Conservation (phyloP, 208 protist genomes). For the Wallacemonas collosoma region DNA sequence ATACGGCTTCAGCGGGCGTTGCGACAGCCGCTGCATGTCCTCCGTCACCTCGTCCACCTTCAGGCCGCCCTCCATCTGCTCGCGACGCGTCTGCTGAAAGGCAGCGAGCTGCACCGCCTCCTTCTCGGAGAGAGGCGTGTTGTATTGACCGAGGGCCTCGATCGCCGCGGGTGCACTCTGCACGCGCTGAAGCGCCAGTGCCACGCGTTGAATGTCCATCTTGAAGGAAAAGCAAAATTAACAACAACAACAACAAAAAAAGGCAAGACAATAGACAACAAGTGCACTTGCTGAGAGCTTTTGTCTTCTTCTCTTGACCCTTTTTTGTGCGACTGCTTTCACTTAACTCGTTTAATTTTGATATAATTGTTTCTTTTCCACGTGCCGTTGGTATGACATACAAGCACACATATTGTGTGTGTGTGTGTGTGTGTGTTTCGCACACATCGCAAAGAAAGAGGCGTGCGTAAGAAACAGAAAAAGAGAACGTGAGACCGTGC, state of each 20-base stretch:
- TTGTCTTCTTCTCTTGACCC: constrained; percentile 15
- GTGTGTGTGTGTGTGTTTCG: constrained; percentile 1
- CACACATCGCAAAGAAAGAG: no score
- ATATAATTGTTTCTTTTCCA: constrained; percentile 7
- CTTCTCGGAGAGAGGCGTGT: constrained; percentile 72
- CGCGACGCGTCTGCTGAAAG: constrained; percentile 39
- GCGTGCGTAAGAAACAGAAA: no score
- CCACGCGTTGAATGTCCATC: constrained; percentile 72
- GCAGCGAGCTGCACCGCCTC: constrained; percentile 63
- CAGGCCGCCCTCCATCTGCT: constrained; percentile 68
- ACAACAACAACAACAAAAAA: constrained; percentile 12
- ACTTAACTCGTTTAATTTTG: no score
- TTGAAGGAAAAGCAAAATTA: constrained; percentile 1
- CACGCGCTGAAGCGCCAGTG: constrained; percentile 44
- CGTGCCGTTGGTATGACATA: not conserved
- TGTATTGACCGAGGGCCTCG: constrained; percentile 64
- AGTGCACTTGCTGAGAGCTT: constrained; percentile 2
- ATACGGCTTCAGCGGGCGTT: constrained; percentile 52
- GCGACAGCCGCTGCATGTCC: constrained; percentile 45
- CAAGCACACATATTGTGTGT: not conserved
- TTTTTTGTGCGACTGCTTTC: no score
- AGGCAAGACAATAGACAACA: not conserved
- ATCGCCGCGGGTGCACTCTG: constrained; percentile 40
- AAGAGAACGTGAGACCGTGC: no score
- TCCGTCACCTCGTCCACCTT: constrained; percentile 46